These are phyloP conservation scores for Malassezia globosa DNA, from an alignment of 1,284 basidiomycete species.

Conservation along the genomic window DNA sequence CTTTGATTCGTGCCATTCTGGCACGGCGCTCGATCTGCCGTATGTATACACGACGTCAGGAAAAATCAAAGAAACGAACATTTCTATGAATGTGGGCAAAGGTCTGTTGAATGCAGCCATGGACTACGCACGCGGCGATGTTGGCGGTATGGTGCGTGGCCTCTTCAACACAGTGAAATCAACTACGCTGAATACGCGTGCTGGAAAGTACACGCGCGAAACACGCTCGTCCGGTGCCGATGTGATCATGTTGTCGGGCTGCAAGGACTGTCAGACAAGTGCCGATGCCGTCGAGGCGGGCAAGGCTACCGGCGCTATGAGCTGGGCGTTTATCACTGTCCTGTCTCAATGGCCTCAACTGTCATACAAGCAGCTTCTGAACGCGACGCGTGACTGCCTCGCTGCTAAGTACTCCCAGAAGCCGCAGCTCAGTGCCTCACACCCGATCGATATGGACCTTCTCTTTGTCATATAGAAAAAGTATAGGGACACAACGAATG, in stretches of 20 bases:
- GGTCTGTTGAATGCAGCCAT: slow-evolving; percentile 52
- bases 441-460: slow-evolving; percentile 44
- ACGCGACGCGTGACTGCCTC: slow-evolving; percentile 32
- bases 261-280: slow-evolving; percentile 83
- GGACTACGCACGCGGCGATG: slow-evolving; percentile 65
- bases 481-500: neutral
- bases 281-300: slow-evolving; percentile 76
- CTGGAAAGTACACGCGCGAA: slow-evolving; percentile 56
- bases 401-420: slow-evolving; percentile 45
- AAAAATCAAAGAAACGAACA: slow-evolving; percentile 80
- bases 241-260: slow-evolving; percentile 56
- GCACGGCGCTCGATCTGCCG: slow-evolving; percentile 45
- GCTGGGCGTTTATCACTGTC: slow-evolving; percentile 41
- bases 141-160: slow-evolving; percentile 53
- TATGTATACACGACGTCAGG: slow-evolving; percentile 72
- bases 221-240: slow-evolving; percentile 71
- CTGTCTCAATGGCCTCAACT: slow-evolving; percentile 51
- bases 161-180: slow-evolving; percentile 49
- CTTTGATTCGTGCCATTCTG: slow-evolving; percentile 45
- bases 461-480: slow-evolving; percentile 29
- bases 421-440: slow-evolving; percentile 47
- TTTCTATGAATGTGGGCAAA: slow-evolving; percentile 40
- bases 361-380: slow-evolving; percentile 42
- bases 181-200: slow-evolving; percentile 52
- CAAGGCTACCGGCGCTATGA: slow-evolving; percentile 59